Evolutionary conservation across 192 early-diverging fungal genomes (phyloP), one percentile per base, ranked within the genome.

Genomic region (Coemansia sp.): DNA sequence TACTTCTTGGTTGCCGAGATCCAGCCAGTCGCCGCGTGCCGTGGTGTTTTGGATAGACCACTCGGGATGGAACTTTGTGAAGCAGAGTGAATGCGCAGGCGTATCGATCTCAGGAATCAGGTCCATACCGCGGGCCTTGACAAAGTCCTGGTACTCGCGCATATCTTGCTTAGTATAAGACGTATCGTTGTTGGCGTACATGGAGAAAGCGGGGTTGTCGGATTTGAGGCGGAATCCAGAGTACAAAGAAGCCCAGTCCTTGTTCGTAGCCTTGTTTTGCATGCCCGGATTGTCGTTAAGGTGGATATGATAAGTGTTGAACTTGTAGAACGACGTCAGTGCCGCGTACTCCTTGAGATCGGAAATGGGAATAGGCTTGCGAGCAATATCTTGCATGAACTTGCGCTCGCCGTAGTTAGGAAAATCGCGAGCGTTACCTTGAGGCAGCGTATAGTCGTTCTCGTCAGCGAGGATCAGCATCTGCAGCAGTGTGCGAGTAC

Each of bases 311-410:
- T 78, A 71, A 20, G 83, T 85, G 73, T 85, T 85, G 55, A 75
- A 76, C 79, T 85, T 85, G 72, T 75, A 85, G 76, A 79, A 85
- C 46, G 78, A 79, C 59, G 79, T 77, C 20, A 85, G 64, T 31
- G 71, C 70, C 4, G 65, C 72, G 27, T 85, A 85, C 65, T 85
- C 83, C 57, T 72, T 73, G 43, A 85, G 70, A 43, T 81, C 78
- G 18, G 75, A 77, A 38, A 81, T 47, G 29, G 83, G 83, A 40
- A 85, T 73, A 2, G 76, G 79, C 71, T 85, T 85, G 59, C 83
- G 75, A 12, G 78, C 83, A 63, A 81, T 80, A 46, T 85, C 83
- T 29, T 81, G 74, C 67, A 85, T 72, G 33, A 80, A 74, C 67
- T 77, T 77, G 67, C 83, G 71, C 64, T 81, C 76, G 40, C 72